phyloP scores from a whole-genome alignment of 805 yeast genomes.

The Hanseniaspora jakobsenii region DNA sequence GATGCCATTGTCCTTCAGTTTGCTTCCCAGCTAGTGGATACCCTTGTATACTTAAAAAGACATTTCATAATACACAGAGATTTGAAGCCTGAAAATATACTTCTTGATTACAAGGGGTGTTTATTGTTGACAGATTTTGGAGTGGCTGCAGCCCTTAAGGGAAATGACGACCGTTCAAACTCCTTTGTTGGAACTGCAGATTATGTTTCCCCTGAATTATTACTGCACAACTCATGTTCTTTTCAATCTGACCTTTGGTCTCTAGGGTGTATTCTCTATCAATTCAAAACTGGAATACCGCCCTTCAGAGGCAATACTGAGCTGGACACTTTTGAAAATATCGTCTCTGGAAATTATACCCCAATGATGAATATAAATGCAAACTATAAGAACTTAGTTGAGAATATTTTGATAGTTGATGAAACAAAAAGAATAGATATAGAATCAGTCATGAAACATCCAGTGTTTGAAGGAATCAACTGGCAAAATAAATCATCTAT shows the following conservation, averaged over 20 bases:
- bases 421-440: slow-evolving; percentile 56
- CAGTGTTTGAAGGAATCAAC: slow-evolving; percentile 56
- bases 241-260: slow-evolving; percentile 90
- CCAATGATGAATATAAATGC: slow-evolving; percentile 51
- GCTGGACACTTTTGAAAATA: slow-evolving; percentile 76
- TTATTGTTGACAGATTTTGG: slow-evolving; percentile 94
- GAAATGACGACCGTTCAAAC: slow-evolving; percentile 33
- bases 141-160: slow-evolving; percentile 56
- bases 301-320: slow-evolving; percentile 85
- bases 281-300: slow-evolving; percentile 70
- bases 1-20: slow-evolving; percentile 70
- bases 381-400: slow-evolving; percentile 52
- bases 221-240: slow-evolving; percentile 67
- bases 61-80: slow-evolving; percentile 89
- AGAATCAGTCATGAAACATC: slow-evolving; percentile 47
- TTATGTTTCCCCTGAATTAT: slow-evolving; percentile 84
- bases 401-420: slow-evolving; percentile 53
- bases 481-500: slow-evolving; percentile 55
- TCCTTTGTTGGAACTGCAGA: slow-evolving; percentile 98
- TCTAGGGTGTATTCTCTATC: slow-evolving; percentile 76
- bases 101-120: slow-evolving; percentile 68
- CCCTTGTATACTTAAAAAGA: slow-evolving; percentile 63
- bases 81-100: slow-evolving; percentile 74
- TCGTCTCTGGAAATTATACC: slow-evolving; percentile 60
- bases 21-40: slow-evolving; percentile 78